A percentile compares a stretch with the other conserved stretches of the same genome.
These are phyloP conservation scores for Nicotiana otophora DNA, from an alignment of 257 asterid species.

Conservation along the genomic window DNA sequence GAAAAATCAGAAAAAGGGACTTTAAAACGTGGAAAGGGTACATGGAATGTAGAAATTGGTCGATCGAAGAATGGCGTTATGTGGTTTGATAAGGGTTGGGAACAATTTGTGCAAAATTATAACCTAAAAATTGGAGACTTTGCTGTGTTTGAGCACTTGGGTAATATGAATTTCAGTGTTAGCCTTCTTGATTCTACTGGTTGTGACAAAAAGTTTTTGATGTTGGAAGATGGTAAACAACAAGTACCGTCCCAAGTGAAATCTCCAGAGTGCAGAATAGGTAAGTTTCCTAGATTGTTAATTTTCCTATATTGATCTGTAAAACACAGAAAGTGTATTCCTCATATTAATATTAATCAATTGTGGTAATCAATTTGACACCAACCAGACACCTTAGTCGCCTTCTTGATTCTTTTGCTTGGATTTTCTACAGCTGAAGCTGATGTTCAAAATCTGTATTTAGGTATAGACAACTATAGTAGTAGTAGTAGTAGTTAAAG, in stretches of 20 bases:
- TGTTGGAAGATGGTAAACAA: neutral
- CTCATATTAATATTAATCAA: neutral
- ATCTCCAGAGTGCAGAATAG: neutral
- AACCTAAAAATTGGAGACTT: conserved; percentile 18
- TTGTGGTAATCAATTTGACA: neutral
- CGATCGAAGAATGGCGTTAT: neutral
- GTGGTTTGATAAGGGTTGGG: conserved; percentile 22
- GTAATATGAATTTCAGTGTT: conserved; percentile 14
- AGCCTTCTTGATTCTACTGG: conserved; percentile 12
- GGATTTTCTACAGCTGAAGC: neutral
- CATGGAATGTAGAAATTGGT: conserved; percentile 16
- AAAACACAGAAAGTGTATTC: neutral
- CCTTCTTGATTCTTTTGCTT: neutral
- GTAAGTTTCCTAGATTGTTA: conserved; percentile 2
- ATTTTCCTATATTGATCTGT: neutral
- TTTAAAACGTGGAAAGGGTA: conserved; percentile 11
- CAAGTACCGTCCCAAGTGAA: neutral
- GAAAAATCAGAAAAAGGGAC: conserved; percentile 3
- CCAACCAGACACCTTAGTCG: neutral
- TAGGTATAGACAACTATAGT: neutral
- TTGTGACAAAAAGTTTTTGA: conserved; percentile 16
- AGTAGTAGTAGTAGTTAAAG: too few relatives aligned
- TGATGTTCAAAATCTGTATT: neutral
- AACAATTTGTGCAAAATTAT: conserved; percentile 18
- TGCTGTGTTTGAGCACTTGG: conserved; percentile 18